Base-by-base conservation (phyloP, 2,329 filamentous ascomycete genomes). In the Podosphaera aphanis region DNA sequence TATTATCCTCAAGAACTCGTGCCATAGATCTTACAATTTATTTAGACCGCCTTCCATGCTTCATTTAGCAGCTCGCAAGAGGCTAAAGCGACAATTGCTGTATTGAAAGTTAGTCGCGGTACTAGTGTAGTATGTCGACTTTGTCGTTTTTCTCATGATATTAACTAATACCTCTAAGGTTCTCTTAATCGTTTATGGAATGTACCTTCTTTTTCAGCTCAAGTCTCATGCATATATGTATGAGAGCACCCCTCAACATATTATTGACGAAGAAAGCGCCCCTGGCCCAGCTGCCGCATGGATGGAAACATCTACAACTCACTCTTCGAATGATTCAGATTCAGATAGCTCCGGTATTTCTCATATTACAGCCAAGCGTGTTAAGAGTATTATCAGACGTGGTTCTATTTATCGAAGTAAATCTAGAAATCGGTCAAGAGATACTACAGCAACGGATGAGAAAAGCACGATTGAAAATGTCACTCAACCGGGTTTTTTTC, bases 151-250 rank as follows among this genome's bases (percentile, higher is more conserved):
- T 46, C 31, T 25, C 21, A 44, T 31, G 23, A n/a, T 21, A 33
- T 20, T 48, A 42, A 21, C 43, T 46, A 13, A 53, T 38, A 33
- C 13, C 31, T 38, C n/a, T 2, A 42, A 78, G 74, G 69, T 92
- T 44, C 66, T 93, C 7, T 69, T 93, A 1, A 59, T 93, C 29
- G 79, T 93, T 10, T 93, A 93, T 59, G 63, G 77, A 40, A 64
- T 93, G 16, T 93, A 93, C 58, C 71, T 93, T 29, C 58, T 93
- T 18, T 93, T 93, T 62, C 85, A 93, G 64, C 73, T 93, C 49
- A 92, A 92, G 62, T 90, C 84, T 1, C 85, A 93, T 59, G 73
- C 83, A 7, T 93, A 92, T 63, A 77, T 93, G 66, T 93, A 93
- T 55, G 81, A 85, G 61, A 90, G 84, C 52, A 93, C 83, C 4